Percentiles rank a stretch among this genome's conserved stretches.
phyloP scores from a whole-genome alignment of 805 yeast genomes.

The Hanseniaspora vineae region DNA sequence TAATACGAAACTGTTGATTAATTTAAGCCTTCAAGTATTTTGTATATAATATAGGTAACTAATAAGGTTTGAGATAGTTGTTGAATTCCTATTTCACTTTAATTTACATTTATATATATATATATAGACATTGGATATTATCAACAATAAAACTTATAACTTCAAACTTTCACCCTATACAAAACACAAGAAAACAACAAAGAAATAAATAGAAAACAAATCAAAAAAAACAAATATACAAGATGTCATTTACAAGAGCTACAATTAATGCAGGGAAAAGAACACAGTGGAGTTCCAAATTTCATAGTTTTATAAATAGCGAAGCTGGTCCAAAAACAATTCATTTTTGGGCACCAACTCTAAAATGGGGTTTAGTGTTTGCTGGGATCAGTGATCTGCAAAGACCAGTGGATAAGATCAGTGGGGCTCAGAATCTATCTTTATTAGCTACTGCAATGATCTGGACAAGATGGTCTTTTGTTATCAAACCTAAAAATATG shows the following conservation, averaged over 20 bases:
- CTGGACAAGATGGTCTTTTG: constrained; percentile 98
- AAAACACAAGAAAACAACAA: too few relatives aligned
- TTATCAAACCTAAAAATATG: constrained; percentile 77
- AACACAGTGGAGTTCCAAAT: constrained; percentile 27
- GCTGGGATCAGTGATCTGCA: constrained; percentile 82
- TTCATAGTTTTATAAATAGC: constrained; percentile 61
- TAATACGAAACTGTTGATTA: too few relatives aligned
- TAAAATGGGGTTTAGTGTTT: constrained; percentile 77
- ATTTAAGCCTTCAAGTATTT: too few relatives aligned
- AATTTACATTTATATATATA: too few relatives aligned
- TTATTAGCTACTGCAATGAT: constrained; percentile 82
- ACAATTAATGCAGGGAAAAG: constrained; percentile 13
- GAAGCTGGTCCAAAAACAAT: constrained; percentile 96
- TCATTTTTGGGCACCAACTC: constrained; percentile 82
- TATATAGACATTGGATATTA: too few relatives aligned
- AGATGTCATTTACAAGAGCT: constrained; percentile 12
- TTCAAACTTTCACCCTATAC: too few relatives aligned
- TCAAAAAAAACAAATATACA: background rate
- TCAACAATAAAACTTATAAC: background rate
- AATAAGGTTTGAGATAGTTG: too few relatives aligned
- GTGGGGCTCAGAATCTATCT: constrained; percentile 60
- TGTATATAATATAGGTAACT: background rate
- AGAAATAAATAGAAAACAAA: background rate
- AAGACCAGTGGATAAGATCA: constrained; percentile 84
- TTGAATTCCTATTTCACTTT: too few relatives aligned